Evolutionary conservation across 1,284 basidiomycete genomes (phyloP).

Genomic region (Pisolithus thermaeus): DNA sequence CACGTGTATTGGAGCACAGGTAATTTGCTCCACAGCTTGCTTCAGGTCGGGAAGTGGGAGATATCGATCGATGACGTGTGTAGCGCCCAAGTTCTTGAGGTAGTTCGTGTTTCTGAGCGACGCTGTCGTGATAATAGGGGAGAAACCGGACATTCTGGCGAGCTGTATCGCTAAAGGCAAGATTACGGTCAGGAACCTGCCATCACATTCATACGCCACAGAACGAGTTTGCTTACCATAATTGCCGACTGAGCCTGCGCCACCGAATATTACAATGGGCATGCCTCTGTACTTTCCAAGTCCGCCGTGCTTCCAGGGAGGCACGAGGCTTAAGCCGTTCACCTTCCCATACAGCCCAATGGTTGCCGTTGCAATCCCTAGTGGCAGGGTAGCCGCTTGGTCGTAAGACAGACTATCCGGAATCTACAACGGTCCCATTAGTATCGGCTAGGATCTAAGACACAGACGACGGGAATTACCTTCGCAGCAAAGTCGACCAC

Average conservation of each 20-base stretch:
- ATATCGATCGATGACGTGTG: slow-evolving; percentile 38
- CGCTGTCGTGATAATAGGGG: slow-evolving; percentile 37
- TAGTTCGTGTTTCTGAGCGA: slow-evolving; percentile 36
- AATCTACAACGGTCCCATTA: slow-evolving; percentile 20
- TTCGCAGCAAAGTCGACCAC: slow-evolving; percentile 38
- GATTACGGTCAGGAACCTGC: slow-evolving; percentile 6
- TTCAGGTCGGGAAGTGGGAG: slow-evolving; percentile 22
- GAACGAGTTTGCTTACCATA: slow-evolving; percentile 29
- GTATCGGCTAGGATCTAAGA: not conserved
- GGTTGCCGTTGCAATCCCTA: slow-evolving; percentile 26
- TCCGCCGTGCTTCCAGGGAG: slow-evolving; percentile 30
- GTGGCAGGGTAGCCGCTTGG: slow-evolving; percentile 25
- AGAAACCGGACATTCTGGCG: slow-evolving; percentile 29
- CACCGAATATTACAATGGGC: slow-evolving; percentile 41
- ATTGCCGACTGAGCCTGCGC: slow-evolving; percentile 41
- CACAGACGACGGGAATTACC: slow-evolving; percentile 21
- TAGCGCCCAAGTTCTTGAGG: slow-evolving; percentile 41
- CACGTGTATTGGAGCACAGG: slow-evolving; percentile 27
- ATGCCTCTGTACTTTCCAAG: slow-evolving; percentile 32
- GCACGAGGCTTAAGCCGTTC: slow-evolving; percentile 29
- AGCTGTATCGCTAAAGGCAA: slow-evolving; percentile 22
- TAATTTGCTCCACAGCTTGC: slow-evolving; percentile 24
- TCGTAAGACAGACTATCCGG: slow-evolving; percentile 29
- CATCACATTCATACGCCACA: slow-evolving; percentile 1
- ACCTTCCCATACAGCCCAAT: slow-evolving; percentile 27